Percentiles rank a stretch among this genome's conserved stretches.
These are phyloP conservation scores for Coemansia sp. DNA, from an alignment of 192 early-diverging fungal genomes.

Conservation along the genomic window DNA sequence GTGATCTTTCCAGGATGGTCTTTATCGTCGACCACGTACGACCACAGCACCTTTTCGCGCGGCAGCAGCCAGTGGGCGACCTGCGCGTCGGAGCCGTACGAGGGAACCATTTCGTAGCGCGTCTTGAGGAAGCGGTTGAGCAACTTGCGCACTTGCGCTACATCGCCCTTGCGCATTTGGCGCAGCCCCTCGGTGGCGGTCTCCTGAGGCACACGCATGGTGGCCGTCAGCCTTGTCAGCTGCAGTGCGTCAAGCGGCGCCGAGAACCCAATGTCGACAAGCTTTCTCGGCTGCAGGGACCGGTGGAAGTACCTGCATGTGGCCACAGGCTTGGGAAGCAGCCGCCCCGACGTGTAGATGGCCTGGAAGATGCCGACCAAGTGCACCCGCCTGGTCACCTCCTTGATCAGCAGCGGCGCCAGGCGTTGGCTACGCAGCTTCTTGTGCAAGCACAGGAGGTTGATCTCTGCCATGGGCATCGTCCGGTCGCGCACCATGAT, in stretches of 20 bases:
- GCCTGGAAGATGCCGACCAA: constrained; percentile 95
- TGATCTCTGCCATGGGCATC: constrained; percentile 89
- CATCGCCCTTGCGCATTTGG: constrained; percentile 77
- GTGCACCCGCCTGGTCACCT: constrained; percentile 92
- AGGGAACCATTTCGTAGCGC: constrained; percentile 66
- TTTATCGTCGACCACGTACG: constrained; percentile 86
- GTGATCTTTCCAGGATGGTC: constrained; percentile 64
- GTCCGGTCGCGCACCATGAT: constrained; percentile 66
- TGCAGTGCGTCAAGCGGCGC: constrained; percentile 56
- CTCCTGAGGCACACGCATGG: constrained; percentile 22
- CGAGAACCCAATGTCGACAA: constrained; percentile 94
- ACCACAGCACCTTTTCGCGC: constrained; percentile 81
- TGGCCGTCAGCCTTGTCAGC: constrained; percentile 21
- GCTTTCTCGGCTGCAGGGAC: constrained; percentile 89
- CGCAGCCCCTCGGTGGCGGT: constrained; percentile 71
- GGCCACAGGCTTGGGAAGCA: constrained; percentile 85
- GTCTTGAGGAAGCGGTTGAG: constrained; percentile 72
- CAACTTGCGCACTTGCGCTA: constrained; percentile 66
- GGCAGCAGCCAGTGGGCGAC: constrained; percentile 90
- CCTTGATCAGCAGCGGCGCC: constrained; percentile 95
- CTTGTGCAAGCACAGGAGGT: constrained; percentile 97
- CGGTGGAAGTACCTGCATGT: constrained; percentile 90
- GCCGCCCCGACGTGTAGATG: constrained; percentile 91
- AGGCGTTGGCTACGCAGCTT: constrained; percentile 91
- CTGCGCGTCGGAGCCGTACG: constrained; percentile 78